These are phyloP conservation scores for Hymenoscyphus salicellus DNA, from an alignment of 2,329 filamentous ascomycete species.

Conservation along the genomic window DNA sequence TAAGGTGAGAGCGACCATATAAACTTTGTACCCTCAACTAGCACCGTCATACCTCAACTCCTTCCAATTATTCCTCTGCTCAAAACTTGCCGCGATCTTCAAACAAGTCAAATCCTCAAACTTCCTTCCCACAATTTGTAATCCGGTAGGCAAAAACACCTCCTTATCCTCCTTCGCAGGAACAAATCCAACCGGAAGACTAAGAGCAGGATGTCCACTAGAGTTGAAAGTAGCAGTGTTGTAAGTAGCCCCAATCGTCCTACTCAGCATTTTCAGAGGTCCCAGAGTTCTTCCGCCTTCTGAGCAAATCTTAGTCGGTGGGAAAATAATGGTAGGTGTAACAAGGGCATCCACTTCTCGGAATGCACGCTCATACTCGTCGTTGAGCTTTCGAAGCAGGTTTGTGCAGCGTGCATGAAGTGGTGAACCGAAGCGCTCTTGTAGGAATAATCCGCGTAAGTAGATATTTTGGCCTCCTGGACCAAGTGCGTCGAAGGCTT, in stretches of 20 bases:
- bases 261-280: conserved; percentile 21
- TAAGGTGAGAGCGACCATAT: too few species aligned
- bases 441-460: conserved; percentile 49
- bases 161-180: conserved; percentile 40
- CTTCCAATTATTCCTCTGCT: conserved; percentile 46
- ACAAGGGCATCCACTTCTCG: conserved; percentile 44
- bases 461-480: conserved; percentile 54
- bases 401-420: conserved; percentile 51
- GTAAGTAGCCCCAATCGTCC: conserved; percentile 51
- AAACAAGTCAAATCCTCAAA: conserved; percentile 51
- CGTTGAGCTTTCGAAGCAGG: conserved; percentile 45
- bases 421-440: conserved; percentile 42
- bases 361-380: conserved; percentile 45
- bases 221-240: conserved; percentile 58
- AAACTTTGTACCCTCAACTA: too few species aligned
- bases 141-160: conserved; percentile 48
- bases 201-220: conserved; percentile 54
- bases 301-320: conserved; percentile 44
- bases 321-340: conserved; percentile 44
- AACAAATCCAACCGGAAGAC: conserved; percentile 49
- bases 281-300: conserved; percentile 18
- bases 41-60: conserved; percentile 8
- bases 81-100: conserved; percentile 45
- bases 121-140: conserved; percentile 53
- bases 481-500: conserved; percentile 50